A percentile compares a stretch with the other conserved stretches of the same genome.
Conservation (phyloP, 164 flowering plant species). For the grape (Vitis vinifera) region ASM3070453v1 NC_081811.1:24430001-24430500, state of each 20-base stretch:
- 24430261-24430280: conserved; percentile 24
- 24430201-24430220: conserved; percentile 16
- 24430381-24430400: conserved; percentile 42
- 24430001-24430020: no score
- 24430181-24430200: conserved; percentile 10
- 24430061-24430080: no score
- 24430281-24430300: conserved; percentile 36
- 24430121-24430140: not conserved
- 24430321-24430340: conserved; percentile 40
- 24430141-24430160: not conserved
- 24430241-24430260: conserved; percentile 21
- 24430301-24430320: conserved; percentile 50
- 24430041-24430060: no score
- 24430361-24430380: conserved; percentile 30
- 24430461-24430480: conserved; percentile 19
- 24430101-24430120: not conserved
- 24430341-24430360: conserved; percentile 33
- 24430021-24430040: no score
- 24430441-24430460: not conserved
- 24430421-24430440: not conserved
- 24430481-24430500: conserved; percentile 35
- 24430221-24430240: conserved; percentile 31
- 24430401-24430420: conserved; percentile 33
- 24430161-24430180: not conserved
- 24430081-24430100: no score